Evolutionary conservation across 805 yeast species (phyloP).

Genomic region (Yamadazyma kitorensis): DNA sequence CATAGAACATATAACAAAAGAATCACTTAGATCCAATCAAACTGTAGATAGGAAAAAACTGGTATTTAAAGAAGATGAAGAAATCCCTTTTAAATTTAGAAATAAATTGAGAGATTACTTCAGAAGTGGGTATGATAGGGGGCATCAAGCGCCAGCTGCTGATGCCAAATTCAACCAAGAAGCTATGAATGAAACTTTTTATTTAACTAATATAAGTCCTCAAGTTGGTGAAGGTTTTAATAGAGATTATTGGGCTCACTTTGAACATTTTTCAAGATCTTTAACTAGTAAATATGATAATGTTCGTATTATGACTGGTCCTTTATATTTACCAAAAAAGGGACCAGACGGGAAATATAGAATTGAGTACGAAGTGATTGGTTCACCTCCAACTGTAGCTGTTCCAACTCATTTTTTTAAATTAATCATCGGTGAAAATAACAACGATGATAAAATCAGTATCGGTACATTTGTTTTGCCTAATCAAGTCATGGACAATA

Average conservation of each 20-base stretch:
- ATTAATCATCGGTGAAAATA: conserved; percentile 76
- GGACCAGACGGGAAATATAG: conserved; percentile 81
- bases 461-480: conserved; percentile 95
- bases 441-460: conserved; percentile 46
- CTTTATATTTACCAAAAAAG: conserved; percentile 78
- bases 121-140: conserved; percentile 94
- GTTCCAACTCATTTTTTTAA: conserved; percentile 98
- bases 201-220: conserved; percentile 87
- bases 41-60: conserved; percentile 77
- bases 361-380: conserved; percentile 88
- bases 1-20: conserved; percentile 85
- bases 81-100: conserved; percentile 72
- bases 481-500: conserved; percentile 73
- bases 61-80: conserved; percentile 83
- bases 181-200: conserved; percentile 96
- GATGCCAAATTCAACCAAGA: conserved; percentile 86
- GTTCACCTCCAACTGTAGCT: conserved; percentile 93
- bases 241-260: conserved; percentile 95
- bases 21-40: conserved; percentile 50
- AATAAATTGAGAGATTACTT: conserved; percentile 81
- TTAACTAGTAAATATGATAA: conserved; percentile 67
- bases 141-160: conserved; percentile 98
- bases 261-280: conserved; percentile 83
- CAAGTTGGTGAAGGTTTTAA: conserved; percentile 98
- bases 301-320: conserved; percentile 91